A percentile compares a stretch with the other conserved stretches of the same genome.
Conservation (phyloP, 1,284 basidiomycete genomes). For the Cryptococcus sp. region DNA sequence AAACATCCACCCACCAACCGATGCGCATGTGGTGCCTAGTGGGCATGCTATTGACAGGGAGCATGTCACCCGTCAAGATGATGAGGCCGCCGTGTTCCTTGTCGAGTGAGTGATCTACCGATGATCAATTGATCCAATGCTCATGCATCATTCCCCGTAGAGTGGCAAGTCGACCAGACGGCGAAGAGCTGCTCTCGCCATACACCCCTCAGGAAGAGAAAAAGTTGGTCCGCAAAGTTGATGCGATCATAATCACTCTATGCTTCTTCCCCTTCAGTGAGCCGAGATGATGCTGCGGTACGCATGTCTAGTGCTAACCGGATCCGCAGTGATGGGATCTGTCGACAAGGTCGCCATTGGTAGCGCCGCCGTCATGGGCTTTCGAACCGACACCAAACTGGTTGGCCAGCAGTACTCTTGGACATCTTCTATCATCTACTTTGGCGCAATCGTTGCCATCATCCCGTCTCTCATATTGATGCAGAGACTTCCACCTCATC, state of each 20-base stretch:
- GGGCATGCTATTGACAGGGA: too few relatives aligned
- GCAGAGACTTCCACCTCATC: slow-evolving; percentile 18
- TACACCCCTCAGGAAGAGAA: slow-evolving; percentile 18
- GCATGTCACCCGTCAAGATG: not conserved
- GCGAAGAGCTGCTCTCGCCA: slow-evolving; percentile 10
- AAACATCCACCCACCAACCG: too few relatives aligned
- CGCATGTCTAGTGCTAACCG: not conserved
- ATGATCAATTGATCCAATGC: not conserved
- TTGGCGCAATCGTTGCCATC: slow-evolving; percentile 17
- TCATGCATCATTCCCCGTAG: not conserved
- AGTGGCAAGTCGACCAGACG: slow-evolving; percentile 12
- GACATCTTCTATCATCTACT: slow-evolving; percentile 15
- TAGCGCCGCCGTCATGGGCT: slow-evolving; percentile 18
- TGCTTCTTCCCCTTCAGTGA: slow-evolving; percentile 23
- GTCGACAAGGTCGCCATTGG: slow-evolving; percentile 25
- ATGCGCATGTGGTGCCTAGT: too few relatives aligned
- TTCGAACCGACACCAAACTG: slow-evolving; percentile 17
- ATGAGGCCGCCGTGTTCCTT: not conserved
- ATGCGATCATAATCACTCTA: slow-evolving; percentile 26
- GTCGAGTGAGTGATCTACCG: not conserved
- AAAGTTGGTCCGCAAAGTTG: slow-evolving; percentile 26
- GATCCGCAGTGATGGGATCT: slow-evolving; percentile 12
- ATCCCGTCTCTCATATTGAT: slow-evolving; percentile 26
- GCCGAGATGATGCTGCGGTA: not conserved
- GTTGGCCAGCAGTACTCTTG: slow-evolving; percentile 24